Evolutionary conservation across 192 early-diverging fungal species (phyloP), one percentile per base, ranked within the genome.

Genomic region (Backusella luteola): DNA sequence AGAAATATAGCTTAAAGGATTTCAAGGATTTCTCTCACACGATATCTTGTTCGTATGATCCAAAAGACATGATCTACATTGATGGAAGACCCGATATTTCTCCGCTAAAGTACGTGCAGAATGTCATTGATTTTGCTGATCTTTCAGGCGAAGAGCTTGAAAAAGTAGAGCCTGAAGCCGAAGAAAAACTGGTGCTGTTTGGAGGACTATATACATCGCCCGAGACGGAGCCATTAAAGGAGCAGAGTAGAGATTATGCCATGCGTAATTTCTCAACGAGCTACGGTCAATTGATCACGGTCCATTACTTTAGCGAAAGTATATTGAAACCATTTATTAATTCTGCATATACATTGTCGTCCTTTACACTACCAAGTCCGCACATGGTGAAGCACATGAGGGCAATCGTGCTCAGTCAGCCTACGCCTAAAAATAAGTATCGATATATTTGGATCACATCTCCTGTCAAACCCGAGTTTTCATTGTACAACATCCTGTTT

Each of bases 391-490:
- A 63, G 56, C 56, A 63, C 26, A 49, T 21, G 29, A 36, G 39
- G 39, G 70, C 36, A 14, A 71, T 71, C 26, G 70, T 71, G 42
- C 44, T 71, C 14, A 42, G 44, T 29, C 35, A 49, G 4, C 41
- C 70, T 34, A 71, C 70, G 23, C 29, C 70, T 17, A 42, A 26
- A 23, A 42, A 46, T 23, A 71, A 71, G 2, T 71, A 71, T 23
- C 70, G 29, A 17, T 71, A 71, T 34, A 71, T 71, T 17, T 71
- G 70, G 70, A 71, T 71, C 42, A 71, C 70, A 34, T 71, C 70
- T 29, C 70, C 70, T 17, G 42, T 71, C 23, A 71, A 46, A 12
- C 70, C 70, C 14, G 70, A 71, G 26, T 29, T 44, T 32, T 71
- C 70, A 49, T 14, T 71, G 26, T 71, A 71, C 41, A 46, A 71